Percentiles rank a stretch among this genome's conserved stretches.
These are phyloP conservation scores for Noccaea caerulescens DNA, from an alignment of 345 rosid genomes.

Conservation along the genomic window DNA sequence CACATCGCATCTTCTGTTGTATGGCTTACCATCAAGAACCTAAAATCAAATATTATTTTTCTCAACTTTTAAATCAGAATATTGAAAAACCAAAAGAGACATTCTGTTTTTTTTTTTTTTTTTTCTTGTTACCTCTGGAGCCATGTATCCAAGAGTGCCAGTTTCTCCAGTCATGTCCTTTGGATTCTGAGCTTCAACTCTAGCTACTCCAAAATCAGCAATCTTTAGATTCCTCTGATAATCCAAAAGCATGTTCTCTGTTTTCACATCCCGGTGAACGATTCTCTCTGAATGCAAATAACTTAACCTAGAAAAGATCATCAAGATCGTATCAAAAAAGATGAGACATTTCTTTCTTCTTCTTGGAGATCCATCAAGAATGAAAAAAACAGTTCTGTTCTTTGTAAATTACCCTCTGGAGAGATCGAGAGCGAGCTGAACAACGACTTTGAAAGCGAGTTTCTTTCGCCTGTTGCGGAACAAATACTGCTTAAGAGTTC, in stretches of 20 bases:
- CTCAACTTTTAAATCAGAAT: slow-evolving; percentile 1
- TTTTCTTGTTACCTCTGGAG: slow-evolving; percentile 77
- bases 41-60: slow-evolving; percentile 28
- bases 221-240: slow-evolving; percentile 71
- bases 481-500: slow-evolving; percentile 85
- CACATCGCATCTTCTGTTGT: slow-evolving; percentile 93
- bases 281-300: slow-evolving; percentile 91
- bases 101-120: not conserved
- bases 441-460: slow-evolving; percentile 75
- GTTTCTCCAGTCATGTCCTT: slow-evolving; percentile 99
- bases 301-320: slow-evolving; percentile 64
- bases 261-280: slow-evolving; percentile 96
- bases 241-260: slow-evolving; percentile 94
- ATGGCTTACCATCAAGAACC: slow-evolving; percentile 98
- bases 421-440: slow-evolving; percentile 91
- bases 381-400: not conserved
- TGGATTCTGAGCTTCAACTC: slow-evolving; percentile 99
- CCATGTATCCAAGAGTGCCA: slow-evolving; percentile 99
- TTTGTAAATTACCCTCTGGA: slow-evolving; percentile 72
- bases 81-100: not conserved
- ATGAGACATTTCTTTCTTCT: not conserved
- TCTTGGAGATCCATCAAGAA: slow-evolving; percentile 19
- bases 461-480: slow-evolving; percentile 83
- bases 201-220: slow-evolving; percentile 99
- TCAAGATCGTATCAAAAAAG: not conserved